phyloP scores from a whole-genome alignment of 148 eudicot species.

The Fagopyrum tataricum region DNA sequence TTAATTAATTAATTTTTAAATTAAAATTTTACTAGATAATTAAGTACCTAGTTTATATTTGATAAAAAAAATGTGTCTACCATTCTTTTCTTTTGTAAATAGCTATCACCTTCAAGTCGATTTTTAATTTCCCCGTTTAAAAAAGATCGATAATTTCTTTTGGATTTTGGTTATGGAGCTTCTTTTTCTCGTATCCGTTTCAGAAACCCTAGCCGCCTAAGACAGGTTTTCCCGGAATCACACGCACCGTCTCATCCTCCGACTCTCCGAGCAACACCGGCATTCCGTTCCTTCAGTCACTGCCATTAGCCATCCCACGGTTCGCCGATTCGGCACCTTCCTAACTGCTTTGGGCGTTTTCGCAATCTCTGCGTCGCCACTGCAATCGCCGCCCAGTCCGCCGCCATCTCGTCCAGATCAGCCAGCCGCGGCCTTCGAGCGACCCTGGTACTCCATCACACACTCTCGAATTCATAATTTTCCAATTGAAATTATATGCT shows the following conservation, averaged over 20 bases:
- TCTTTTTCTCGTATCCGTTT: not conserved
- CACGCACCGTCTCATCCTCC: not conserved
- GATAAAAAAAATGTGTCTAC: too few relatives aligned
- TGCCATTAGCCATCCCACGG: not conserved
- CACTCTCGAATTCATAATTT: not conserved
- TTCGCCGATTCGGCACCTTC: not conserved
- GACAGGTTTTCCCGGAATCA: not conserved
- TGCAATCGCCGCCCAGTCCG: not conserved
- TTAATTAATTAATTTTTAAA: too few relatives aligned
- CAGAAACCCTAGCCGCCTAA: slow-evolving; percentile 7
- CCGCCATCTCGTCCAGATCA: not conserved
- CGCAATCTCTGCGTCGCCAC: not conserved
- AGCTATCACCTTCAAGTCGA: too few relatives aligned
- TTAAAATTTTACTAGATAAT: too few relatives aligned
- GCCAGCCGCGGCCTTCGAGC: not conserved
- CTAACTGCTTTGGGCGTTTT: not conserved
- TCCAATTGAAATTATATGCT: not conserved
- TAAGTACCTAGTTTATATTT: too few relatives aligned
- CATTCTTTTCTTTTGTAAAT: too few relatives aligned
- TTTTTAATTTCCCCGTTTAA: too few relatives aligned
- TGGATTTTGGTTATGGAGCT: not conserved
- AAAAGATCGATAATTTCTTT: too few relatives aligned
- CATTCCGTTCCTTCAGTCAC: not conserved
- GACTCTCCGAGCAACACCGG: not conserved
- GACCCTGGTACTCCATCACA: not conserved